Evolutionary conservation across 2,329 filamentous ascomycete genomes (phyloP).

Genomic region (Curvularia sp.): DNA sequence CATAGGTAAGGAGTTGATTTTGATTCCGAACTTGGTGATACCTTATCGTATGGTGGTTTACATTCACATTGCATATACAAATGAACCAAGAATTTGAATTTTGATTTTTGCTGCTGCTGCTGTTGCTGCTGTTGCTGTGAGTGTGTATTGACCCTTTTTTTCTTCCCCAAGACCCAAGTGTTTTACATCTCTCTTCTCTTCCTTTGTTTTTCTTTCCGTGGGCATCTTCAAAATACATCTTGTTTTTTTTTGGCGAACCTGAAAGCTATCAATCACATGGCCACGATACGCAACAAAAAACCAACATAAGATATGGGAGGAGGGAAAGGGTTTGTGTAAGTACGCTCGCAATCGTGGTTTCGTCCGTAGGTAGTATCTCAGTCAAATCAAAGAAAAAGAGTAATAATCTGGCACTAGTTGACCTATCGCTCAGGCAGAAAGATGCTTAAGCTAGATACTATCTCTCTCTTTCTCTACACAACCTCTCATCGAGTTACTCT

Average conservation of each 20-base stretch:
- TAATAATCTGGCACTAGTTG: not conserved
- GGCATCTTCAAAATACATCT: no score
- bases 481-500: not conserved
- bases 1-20: not conserved
- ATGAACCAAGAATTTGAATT: not conserved
- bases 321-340: no score
- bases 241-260: no score
- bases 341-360: no score
- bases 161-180: not conserved
- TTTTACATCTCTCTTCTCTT: no score
- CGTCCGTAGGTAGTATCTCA: no score
- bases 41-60: not conserved
- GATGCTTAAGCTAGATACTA: not conserved
- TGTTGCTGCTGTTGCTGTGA: not conserved
- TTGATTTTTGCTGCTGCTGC: not conserved
- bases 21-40: conserved; percentile 1
- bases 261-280: no score
- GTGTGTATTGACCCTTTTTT: not conserved
- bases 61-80: not conserved
- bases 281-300: no score
- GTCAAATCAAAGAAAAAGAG: not conserved
- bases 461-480: not conserved
- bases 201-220: no score
- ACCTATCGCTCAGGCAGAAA: not conserved
- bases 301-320: no score